These are phyloP conservation scores for Blastobotrys muscicola DNA, from an alignment of 805 yeast species.

Conservation along the genomic window DNA sequence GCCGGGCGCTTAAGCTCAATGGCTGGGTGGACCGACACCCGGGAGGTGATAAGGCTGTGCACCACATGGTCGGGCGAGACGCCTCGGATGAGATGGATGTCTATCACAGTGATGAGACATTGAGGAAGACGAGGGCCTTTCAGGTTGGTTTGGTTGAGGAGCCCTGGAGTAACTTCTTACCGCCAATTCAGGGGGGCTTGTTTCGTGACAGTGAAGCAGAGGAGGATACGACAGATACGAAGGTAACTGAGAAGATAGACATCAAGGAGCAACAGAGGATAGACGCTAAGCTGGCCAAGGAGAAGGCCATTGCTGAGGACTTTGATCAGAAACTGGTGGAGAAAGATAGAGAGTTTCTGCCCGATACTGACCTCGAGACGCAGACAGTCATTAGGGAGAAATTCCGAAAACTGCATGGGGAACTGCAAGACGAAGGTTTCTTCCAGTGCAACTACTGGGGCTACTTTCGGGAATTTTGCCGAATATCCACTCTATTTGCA, in stretches of 20 bases:
- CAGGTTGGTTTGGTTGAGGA: conserved; percentile 55
- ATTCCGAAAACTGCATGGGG: conserved; percentile 52
- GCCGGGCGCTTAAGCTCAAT: conserved; percentile 53
- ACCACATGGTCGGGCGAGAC: conserved; percentile 80
- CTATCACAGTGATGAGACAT: conserved; percentile 59
- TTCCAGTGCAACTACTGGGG: conserved; percentile 68
- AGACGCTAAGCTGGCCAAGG: neutral
- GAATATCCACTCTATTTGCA: conserved; percentile 47
- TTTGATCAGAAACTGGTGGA: conserved; percentile 50
- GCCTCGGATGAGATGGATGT: conserved; percentile 88
- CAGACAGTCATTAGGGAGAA: conserved; percentile 47
- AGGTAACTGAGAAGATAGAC: too few relatives aligned
- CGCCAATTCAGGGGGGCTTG: conserved; percentile 81
- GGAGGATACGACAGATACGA: neutral
- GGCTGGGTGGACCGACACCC: conserved; percentile 71
- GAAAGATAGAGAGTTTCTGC: conserved; percentile 48
- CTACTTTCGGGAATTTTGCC: conserved; percentile 57
- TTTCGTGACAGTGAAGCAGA: conserved; percentile 29
- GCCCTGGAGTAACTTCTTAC: conserved; percentile 65
- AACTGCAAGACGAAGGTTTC: conserved; percentile 45
- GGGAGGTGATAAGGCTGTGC: conserved; percentile 79
- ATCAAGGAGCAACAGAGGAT: neutral
- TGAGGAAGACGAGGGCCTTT: conserved; percentile 43
- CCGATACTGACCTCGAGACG: conserved; percentile 57
- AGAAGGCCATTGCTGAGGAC: conserved; percentile 36